Evolutionary conservation across 1,139 yeast species (phyloP).

Genomic region (Pneumocystis canis): DNA sequence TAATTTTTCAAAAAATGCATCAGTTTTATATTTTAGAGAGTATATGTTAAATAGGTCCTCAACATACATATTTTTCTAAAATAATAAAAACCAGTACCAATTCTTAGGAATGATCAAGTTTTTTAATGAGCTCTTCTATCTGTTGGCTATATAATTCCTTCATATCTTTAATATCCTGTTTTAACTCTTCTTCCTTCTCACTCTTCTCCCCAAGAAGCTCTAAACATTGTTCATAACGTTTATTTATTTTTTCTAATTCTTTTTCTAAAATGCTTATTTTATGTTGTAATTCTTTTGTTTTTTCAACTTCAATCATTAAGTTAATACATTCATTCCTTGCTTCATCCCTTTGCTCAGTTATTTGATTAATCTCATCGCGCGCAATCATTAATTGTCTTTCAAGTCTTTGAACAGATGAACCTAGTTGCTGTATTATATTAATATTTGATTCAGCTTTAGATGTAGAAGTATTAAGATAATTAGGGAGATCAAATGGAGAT

Average conservation of each 20-base stretch:
- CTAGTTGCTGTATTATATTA: conserved; percentile 38
- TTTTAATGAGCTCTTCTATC: conserved; percentile 64
- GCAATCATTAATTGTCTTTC: conserved; percentile 62
- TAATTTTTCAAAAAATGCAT: background rate
- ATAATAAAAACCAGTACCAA: background rate
- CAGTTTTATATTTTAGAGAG: background rate
- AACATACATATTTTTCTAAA: background rate
- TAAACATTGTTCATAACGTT: conserved; percentile 43
- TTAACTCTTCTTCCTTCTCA: conserved; percentile 70
- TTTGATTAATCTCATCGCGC: conserved; percentile 44
- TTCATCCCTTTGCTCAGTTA: conserved; percentile 45
- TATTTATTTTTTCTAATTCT: conserved; percentile 28
- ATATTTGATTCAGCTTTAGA: conserved; percentile 8
- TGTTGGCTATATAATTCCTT: conserved; percentile 70
- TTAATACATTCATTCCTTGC: conserved; percentile 54
- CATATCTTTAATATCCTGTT: conserved; percentile 77
- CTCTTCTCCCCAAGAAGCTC: conserved; percentile 78
- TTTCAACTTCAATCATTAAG: conserved; percentile 41
- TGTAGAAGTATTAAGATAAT: background rate
- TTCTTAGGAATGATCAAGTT: background rate
- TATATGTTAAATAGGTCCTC: background rate
- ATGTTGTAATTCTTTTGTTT: conserved; percentile 27
- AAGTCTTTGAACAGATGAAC: conserved; percentile 58
- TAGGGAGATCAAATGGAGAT: background rate
- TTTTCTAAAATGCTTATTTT: conserved; percentile 13